Evolutionary conservation across 441 rosid genomes (phyloP), one percentile per base, ranked within the genome.

Genomic region (Aleurites moluccanus): DNA sequence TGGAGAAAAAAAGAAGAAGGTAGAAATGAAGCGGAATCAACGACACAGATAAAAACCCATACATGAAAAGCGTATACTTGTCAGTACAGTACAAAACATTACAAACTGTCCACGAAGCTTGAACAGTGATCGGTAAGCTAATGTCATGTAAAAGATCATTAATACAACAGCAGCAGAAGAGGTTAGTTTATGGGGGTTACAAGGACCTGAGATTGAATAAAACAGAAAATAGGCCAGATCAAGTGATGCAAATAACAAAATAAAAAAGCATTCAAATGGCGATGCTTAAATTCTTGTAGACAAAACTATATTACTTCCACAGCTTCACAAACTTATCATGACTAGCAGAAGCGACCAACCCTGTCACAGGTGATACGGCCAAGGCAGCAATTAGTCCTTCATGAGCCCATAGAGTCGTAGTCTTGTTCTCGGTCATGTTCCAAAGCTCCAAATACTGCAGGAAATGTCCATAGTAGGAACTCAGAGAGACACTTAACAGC

Each of bases 401-500:
- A 25, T 95, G 99, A 2, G 97, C 97, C 15, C 86, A 25, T 20
- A 90, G 83, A 14, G 91, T 83, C 92, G 86, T 85, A 0, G 86
- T 91, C 88, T 88, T 91, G 82, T 88, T 88, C 83, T 90, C 96
- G 2, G 79, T 65, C 91, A 95, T 89, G 83, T 95, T 88, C 99
- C 98, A 95, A 10, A 95, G 90, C 81, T 87, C 98, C 81, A 95
- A 83, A 61, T 95, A 90, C 99, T 93, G 87, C 80, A 79, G 66
- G 16, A 30, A 59, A 42, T 10, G 33, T 55, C 65, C 66, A 77
- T 33, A 27, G 4, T 59, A 23, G 67, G 50, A 73, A 18, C 33
- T 78, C 67, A 64, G 75, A 68, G 44, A 63, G 44, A 64, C 64
- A 10, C 16, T 27, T 15, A 2, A 70, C 40, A 23, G 8, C 50